These are phyloP conservation scores for Trichoderma brevicompactum DNA, from an alignment of 2,329 filamentous ascomycete species.

Conservation along the genomic window DNA sequence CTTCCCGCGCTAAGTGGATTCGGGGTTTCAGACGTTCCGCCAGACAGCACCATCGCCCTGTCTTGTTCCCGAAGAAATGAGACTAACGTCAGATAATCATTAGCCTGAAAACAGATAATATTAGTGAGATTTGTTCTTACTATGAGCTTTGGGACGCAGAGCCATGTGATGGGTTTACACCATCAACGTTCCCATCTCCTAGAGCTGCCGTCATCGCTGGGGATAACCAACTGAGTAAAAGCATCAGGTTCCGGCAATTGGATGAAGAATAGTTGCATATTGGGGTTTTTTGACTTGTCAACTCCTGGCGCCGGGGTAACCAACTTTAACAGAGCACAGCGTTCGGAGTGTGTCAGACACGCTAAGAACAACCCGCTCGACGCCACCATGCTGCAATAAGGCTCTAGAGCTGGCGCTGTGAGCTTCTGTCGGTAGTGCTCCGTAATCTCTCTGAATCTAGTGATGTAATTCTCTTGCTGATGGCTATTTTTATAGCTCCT, in stretches of 20 bases:
- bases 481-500: slow-evolving; percentile 1
- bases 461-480: neutral
- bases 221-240: neutral
- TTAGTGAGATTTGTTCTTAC: neutral
- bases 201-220: neutral
- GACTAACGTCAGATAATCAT: neutral
- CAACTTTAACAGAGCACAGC: neutral
- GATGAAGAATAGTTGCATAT: neutral
- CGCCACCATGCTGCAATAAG: neutral
- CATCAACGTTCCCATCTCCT: neutral
- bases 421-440: too few relatives aligned
- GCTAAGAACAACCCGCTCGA: neutral
- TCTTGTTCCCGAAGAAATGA: neutral
- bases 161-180: neutral
- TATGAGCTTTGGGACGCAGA: neutral
- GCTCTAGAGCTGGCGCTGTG: neutral
- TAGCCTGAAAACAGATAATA: neutral
- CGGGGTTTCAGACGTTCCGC: slow-evolving; percentile 13
- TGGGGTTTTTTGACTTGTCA: neutral
- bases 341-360: neutral
- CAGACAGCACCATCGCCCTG: neutral
- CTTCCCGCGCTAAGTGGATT: slow-evolving; percentile 4
- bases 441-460: neutral
- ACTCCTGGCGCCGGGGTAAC: neutral
- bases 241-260: too few relatives aligned